Evolutionary conservation across 352 stramenopile species (phyloP).

Genomic region (Phytophthora rubi): DNA sequence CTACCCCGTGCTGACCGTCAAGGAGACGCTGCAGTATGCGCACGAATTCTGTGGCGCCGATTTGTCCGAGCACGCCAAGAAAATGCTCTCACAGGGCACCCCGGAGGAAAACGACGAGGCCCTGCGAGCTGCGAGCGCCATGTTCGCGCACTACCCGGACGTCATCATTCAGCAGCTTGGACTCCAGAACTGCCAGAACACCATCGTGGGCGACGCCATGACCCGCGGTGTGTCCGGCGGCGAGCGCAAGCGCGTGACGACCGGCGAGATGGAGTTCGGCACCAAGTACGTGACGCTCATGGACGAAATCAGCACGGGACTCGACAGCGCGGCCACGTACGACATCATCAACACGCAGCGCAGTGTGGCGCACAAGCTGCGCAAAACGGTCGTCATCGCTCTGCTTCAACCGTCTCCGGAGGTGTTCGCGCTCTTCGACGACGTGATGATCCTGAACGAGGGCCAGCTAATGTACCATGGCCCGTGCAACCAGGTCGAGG

Average conservation of each 20-base stretch:
- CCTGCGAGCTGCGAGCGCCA: slow-evolving; percentile 5
- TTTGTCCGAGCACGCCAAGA: slow-evolving; percentile 20
- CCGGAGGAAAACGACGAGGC: slow-evolving; percentile 21
- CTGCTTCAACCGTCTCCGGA: slow-evolving; percentile 90
- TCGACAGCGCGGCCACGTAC: slow-evolving; percentile 73
- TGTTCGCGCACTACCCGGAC: slow-evolving; percentile 23
- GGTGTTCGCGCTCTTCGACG: slow-evolving; percentile 85
- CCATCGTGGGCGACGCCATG: slow-evolving; percentile 66
- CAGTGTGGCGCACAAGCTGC: slow-evolving; percentile 26
- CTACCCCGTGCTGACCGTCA: slow-evolving; percentile 55
- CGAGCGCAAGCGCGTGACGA: slow-evolving; percentile 70
- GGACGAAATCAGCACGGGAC: slow-evolving; percentile 93
- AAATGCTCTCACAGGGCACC: slow-evolving; percentile 14
- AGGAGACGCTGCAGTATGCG: slow-evolving; percentile 62
- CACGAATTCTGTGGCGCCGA: slow-evolving; percentile 43
- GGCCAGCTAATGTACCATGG: slow-evolving; percentile 83
- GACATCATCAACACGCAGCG: slow-evolving; percentile 38
- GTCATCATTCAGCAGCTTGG: slow-evolving; percentile 29
- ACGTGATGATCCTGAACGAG: slow-evolving; percentile 63
- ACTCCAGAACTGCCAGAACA: slow-evolving; percentile 52
- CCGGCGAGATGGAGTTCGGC: slow-evolving; percentile 83
- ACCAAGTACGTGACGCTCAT: slow-evolving; percentile 71
- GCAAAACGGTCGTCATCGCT: slow-evolving; percentile 56
- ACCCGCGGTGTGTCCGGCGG: slow-evolving; percentile 64
- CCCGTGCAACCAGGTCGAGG: slow-evolving; percentile 14